A percentile compares a stretch with the other conserved stretches of the same genome.
Evolutionary conservation across 345 rosid species (phyloP).

Genomic region (Salix arbutifolia): DNA sequence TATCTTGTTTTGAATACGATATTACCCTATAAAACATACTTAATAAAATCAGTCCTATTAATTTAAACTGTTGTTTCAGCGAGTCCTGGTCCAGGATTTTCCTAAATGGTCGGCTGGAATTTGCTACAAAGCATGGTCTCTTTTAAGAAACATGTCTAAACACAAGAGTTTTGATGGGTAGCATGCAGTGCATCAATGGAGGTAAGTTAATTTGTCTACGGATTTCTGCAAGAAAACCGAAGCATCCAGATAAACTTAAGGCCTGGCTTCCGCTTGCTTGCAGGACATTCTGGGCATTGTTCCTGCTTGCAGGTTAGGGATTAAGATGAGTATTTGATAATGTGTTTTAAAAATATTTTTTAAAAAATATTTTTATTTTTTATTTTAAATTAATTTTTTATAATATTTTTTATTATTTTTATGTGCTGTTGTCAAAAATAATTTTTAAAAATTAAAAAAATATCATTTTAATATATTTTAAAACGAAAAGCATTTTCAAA

Average conservation of each 20-base stretch:
- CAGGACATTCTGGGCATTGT: not conserved
- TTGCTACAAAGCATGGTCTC: not conserved
- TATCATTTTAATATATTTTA: too few species aligned
- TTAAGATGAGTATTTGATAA: not conserved
- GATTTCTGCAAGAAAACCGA: not conserved
- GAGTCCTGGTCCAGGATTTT: not conserved
- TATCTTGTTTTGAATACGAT: not conserved
- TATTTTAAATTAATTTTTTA: too few species aligned
- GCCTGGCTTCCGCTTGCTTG: not conserved
- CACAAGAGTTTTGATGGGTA: not conserved
- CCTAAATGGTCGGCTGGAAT: not conserved
- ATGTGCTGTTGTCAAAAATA: too few species aligned
- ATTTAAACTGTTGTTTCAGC: not conserved
- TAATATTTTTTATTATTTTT: too few species aligned
- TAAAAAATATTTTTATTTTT: too few species aligned
- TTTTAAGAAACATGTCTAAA: not conserved
- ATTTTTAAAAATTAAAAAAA: too few species aligned
- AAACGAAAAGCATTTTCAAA: too few species aligned
- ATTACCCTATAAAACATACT: not conserved
- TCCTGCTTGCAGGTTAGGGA: slow-evolving; percentile 19
- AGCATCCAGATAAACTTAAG: not conserved
- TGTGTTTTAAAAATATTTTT: too few species aligned
- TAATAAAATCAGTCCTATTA: not conserved
- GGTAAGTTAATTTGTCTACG: not conserved
- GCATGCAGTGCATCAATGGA: not conserved